These are phyloP conservation scores for Huiozyma sinensis DNA, from an alignment of 805 yeast species.

Conservation along the genomic window DNA sequence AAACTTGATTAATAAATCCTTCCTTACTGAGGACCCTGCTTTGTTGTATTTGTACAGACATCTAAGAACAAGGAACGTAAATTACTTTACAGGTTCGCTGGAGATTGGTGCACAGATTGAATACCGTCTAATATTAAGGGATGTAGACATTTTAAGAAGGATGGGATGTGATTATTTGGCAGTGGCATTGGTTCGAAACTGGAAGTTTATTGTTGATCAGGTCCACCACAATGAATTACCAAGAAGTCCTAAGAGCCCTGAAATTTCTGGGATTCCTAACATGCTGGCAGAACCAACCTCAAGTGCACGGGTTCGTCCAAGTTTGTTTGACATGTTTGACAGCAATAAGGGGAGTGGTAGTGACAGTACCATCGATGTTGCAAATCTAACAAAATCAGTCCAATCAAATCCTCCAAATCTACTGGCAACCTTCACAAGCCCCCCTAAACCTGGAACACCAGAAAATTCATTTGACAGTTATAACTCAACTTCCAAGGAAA, in stretches of 20 bases:
- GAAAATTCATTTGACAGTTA: conserved; percentile 14
- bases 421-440: conserved; percentile 1
- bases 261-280: background rate
- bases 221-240: background rate
- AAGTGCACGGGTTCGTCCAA: conserved; percentile 16
- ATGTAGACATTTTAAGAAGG: conserved; percentile 56
- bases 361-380: background rate
- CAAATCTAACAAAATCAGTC: background rate
- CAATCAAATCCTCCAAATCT: background rate
- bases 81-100: conserved; percentile 40
- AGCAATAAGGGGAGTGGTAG: background rate
- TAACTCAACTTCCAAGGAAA: background rate
- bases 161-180: conserved; percentile 90
- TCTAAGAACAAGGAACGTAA: conserved; percentile 43
- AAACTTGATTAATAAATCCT: conserved; percentile 31
- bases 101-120: conserved; percentile 39
- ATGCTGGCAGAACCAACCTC: conserved; percentile 13
- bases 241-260: conserved; percentile 2
- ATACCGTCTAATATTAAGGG: conserved; percentile 48
- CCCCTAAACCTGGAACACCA: conserved; percentile 1
- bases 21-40: conserved; percentile 72
- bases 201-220: conserved; percentile 43
- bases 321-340: conserved; percentile 23
- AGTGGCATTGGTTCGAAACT: conserved; percentile 47
- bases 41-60: conserved; percentile 53